These are phyloP conservation scores for Euphorbia schlechtendalii DNA, from an alignment of 441 rosid species.

Conservation along the genomic window DNA sequence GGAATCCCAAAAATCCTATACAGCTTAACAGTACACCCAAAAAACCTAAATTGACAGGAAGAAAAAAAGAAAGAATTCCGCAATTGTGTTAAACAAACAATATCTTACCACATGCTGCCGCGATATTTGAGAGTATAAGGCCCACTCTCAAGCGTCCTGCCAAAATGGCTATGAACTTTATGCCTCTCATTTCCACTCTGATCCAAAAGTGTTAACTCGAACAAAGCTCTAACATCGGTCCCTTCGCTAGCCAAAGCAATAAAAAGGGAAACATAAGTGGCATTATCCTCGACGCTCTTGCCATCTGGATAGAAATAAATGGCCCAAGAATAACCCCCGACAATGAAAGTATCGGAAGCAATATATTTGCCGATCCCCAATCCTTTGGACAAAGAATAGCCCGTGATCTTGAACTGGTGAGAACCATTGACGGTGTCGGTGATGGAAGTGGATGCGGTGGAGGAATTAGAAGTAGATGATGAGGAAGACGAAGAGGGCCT, in stretches of 20 bases:
- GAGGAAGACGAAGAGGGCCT: slow-evolving; percentile 11
- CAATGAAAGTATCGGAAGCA: slow-evolving; percentile 65
- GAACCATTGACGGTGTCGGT: slow-evolving; percentile 22
- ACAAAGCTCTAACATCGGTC: too few species aligned
- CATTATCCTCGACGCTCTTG: slow-evolving; percentile 79
- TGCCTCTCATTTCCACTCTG: slow-evolving; percentile 84
- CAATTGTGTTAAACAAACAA: too few species aligned
- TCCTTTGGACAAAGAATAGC: slow-evolving; percentile 41
- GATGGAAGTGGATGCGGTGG: slow-evolving; percentile 17
- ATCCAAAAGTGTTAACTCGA: slow-evolving; percentile 84
- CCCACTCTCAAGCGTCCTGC: slow-evolving; percentile 75
- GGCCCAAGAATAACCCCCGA: slow-evolving; percentile 91
- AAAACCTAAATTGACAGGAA: neutral
- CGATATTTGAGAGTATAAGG: slow-evolving; percentile 84
- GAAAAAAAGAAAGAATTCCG: neutral
- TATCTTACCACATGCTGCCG: slow-evolving; percentile 88
- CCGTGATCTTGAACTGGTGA: slow-evolving; percentile 22
- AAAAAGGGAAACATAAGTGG: slow-evolving; percentile 69
- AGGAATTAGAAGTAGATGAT: neutral
- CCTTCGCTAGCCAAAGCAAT: slow-evolving; percentile 87
- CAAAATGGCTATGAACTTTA: slow-evolving; percentile 91
- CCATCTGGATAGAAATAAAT: slow-evolving; percentile 91
- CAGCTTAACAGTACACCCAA: neutral
- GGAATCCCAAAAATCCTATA: neutral
- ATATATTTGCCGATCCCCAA: slow-evolving; percentile 73